Percentiles rank a stretch among this genome's conserved stretches.
These are phyloP conservation scores for Boeremia lycopersici DNA, from an alignment of 2,329 filamentous ascomycete genomes.

Conservation along the genomic window DNA sequence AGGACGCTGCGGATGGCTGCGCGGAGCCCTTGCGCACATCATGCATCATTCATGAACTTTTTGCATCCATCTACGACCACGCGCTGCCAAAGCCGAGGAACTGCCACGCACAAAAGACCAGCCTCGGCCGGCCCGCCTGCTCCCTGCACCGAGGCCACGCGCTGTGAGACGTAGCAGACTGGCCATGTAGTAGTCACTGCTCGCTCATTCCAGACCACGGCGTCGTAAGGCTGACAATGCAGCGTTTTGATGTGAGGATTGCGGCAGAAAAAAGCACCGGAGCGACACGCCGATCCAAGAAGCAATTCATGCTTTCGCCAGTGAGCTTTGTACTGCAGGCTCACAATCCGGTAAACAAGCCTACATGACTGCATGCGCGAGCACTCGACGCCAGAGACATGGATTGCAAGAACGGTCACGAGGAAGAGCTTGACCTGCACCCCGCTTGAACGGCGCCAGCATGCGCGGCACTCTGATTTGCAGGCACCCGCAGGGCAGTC, in stretches of 20 bases:
- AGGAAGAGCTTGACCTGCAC: conserved; percentile 12
- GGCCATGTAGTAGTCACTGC: conserved; percentile 22
- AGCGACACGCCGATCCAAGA: not conserved
- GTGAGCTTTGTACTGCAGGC: not conserved
- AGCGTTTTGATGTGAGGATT: conserved; percentile 11
- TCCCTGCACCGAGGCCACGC: conserved; percentile 23
- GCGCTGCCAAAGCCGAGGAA: conserved; percentile 6
- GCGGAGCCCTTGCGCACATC: not conserved
- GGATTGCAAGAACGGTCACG: conserved; percentile 2
- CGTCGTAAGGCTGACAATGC: conserved; percentile 25
- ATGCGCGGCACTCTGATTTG: conserved; percentile 14
- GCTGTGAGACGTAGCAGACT: conserved; percentile 26
- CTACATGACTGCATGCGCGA: conserved; percentile 2
- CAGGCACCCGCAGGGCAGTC: conserved; percentile 1
- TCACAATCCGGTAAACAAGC: not conserved
- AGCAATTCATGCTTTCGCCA: not conserved
- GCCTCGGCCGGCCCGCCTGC: conserved; percentile 23
- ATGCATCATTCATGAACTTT: conserved; percentile 10
- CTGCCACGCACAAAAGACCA: conserved; percentile 9
- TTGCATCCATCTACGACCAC: conserved; percentile 6
- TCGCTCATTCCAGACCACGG: conserved; percentile 7
- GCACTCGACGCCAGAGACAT: not conserved
- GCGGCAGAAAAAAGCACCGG: conserved; percentile 6
- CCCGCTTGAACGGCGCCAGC: conserved; percentile 14
- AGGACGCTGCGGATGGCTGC: conserved; percentile 1